Percentiles rank a stretch among this genome's conserved stretches.
Evolutionary conservation across 345 rosid species (phyloP).

Genomic region (Pistacia atlantica): DNA sequence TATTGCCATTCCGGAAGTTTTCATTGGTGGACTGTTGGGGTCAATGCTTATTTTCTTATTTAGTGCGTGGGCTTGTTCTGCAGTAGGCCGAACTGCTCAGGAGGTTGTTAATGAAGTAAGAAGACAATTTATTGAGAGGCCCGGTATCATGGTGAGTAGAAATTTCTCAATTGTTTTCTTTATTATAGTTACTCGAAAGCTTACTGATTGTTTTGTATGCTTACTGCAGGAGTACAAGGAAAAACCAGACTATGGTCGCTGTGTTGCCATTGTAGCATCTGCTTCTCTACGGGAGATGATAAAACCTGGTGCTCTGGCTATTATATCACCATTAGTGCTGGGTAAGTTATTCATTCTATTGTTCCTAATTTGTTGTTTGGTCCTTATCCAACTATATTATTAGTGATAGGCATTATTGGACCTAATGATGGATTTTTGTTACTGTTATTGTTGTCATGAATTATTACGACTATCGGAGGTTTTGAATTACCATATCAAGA

Average conservation of each 20-base stretch:
- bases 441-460: neutral
- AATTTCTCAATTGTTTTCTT: neutral
- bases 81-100: slow-evolving; percentile 98
- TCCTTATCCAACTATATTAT: neutral
- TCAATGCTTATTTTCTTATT: slow-evolving; percentile 95
- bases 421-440: neutral
- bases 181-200: neutral
- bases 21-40: slow-evolving; percentile 92
- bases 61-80: slow-evolving; percentile 97
- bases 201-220: slow-evolving; percentile 19
- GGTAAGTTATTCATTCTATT: slow-evolving; percentile 44
- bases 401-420: neutral
- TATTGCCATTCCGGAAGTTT: slow-evolving; percentile 96
- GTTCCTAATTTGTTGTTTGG: neutral
- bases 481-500: no score
- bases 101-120: slow-evolving; percentile 99
- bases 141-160: slow-evolving; percentile 90
- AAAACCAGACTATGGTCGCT: slow-evolving; percentile 98
- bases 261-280: slow-evolving; percentile 97
- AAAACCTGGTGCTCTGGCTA: slow-evolving; percentile 96
- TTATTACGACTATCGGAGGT: neutral
- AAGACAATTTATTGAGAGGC: slow-evolving; percentile 97
- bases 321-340: slow-evolving; percentile 78
- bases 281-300: slow-evolving; percentile 97
- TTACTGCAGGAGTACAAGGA: slow-evolving; percentile 78